Evolutionary conservation across 306 rosid genomes (phyloP), one percentile per base, ranked within the genome.

Genomic region (Pyrus pyrifolia): DNA sequence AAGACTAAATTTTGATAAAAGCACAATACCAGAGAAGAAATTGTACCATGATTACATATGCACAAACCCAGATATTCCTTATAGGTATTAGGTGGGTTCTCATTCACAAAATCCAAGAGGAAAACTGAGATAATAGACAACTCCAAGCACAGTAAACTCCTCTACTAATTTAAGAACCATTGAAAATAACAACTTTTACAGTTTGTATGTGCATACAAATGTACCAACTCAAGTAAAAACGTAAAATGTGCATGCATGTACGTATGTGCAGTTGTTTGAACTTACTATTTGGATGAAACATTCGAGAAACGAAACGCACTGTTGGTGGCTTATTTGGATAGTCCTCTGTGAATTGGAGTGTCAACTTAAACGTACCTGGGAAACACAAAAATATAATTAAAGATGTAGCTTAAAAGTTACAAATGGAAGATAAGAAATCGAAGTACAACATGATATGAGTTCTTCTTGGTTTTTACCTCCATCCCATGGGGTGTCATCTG

Each of bases 221-320:
- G 29, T 17, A 59, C 42, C 58, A 25, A 70, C 6, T 45, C 17
- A 49, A n/a, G 74, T 42, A 66, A 7, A 42, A n/a, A 27, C 8
- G 13, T 21, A 31, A 79, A 7, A 70, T 13, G 31, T 59, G 46
- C 59, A 45, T 44, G 27, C 21, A 4, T 4, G 53, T 4, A 49
- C 18, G 12, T 18, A 11, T 15, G 29, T 73, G 27, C 38, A 29
- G 29, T 69, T 55, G 70, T 35, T 62, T 59, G 13, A 62, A 87
- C 99, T 90, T 80, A 95, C 99, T 95, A 70, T 95, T 95, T 61
- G 97, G 99, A 84, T 95, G 99, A 86, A 95, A 95, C 99, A 95
- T 95, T 70, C 97, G 89, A 73, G 99, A 95, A 65, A 95, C 99
- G 78, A 95, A 95, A 70, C 93, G 96, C 62, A 95, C 99, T 25